Evolutionary conservation across 345 rosid species (phyloP), one percentile per base, ranked within the genome.

Genomic region (Lumnitzera littorea): DNA sequence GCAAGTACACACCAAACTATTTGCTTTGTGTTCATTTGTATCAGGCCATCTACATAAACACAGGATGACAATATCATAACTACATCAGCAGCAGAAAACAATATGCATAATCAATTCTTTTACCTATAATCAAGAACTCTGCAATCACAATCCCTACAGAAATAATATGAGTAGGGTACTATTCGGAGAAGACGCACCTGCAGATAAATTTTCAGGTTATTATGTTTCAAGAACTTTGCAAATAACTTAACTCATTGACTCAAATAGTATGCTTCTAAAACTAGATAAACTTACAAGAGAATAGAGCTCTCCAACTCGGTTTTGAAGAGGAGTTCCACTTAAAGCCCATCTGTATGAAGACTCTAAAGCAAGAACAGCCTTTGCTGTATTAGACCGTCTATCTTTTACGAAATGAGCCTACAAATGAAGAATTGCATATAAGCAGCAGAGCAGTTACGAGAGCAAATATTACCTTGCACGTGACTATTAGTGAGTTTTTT

Each of bases 321-420:
- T 94, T 75, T 94, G 99, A 58, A 94, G 89, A 65, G 99, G 99
- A 62, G 99, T 94, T 61, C 99, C 99, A 58, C 99, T 94, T 67
- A 94, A 56, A 70, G 97, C 96, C 99, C 99, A 94, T 76, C 81
- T 90, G 69, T 74, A 89, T 11, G 80, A 78, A 69, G 97, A 86
- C 43, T 84, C 82, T 70, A 94, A 81, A 43, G 96, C 80, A 64
- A 94, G 86, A 76, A 94, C 79, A 12, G 96, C 97, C 80, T 68
- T 94, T 47, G 97, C 96, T 60, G 99, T 94, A 74, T 84, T 92
- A 70, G 88, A 74, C 17, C 91, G 91, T 64, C 87, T 83, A 71
- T 94, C 99, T 79, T 94, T 94, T 56, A 94, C 77, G 65, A 68
- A 88, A 74, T 94, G 97, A 61, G 91, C 99, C 99, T 94, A 64